phyloP scores from a whole-genome alignment of 2,329 filamentous ascomycete species.

The Fusarium sp. region DNA sequence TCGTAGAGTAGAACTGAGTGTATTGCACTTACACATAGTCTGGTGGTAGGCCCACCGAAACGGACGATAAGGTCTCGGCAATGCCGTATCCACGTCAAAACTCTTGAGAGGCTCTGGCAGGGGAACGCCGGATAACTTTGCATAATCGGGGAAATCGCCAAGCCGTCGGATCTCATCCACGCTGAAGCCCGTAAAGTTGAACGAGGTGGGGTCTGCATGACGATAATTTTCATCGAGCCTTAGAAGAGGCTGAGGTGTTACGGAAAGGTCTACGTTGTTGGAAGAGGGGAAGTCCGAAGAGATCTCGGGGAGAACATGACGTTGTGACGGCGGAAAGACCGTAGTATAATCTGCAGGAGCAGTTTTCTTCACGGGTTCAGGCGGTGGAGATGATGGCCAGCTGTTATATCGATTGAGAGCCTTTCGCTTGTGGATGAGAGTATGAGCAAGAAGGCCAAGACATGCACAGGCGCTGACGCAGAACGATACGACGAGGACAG shows the following conservation, averaged over 20 bases:
- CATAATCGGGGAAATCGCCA: slow-evolving; percentile 86
- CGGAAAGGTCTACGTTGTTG: slow-evolving; percentile 25
- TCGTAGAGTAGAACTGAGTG: rapidly evolving
- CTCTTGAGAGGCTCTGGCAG: slow-evolving; percentile 73
- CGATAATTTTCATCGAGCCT: slow-evolving; percentile 55
- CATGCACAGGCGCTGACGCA: slow-evolving; percentile 27
- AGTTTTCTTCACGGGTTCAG: slow-evolving; percentile 35
- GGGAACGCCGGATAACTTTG: slow-evolving; percentile 80
- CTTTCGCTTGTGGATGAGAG: slow-evolving; percentile 40
- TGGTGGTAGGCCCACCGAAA: slow-evolving; percentile 90
- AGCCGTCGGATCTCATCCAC: slow-evolving; percentile 77
- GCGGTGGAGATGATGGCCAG: slow-evolving; percentile 24
- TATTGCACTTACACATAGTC: slow-evolving; percentile 79
- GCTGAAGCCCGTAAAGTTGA: slow-evolving; percentile 79
- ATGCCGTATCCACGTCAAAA: slow-evolving; percentile 78
- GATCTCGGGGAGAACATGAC: slow-evolving; percentile 31
- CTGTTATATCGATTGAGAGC: slow-evolving; percentile 25
- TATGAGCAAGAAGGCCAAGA: slow-evolving; percentile 32
- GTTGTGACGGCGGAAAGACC: slow-evolving; percentile 50
- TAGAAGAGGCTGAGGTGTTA: slow-evolving; percentile 47
- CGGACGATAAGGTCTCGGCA: slow-evolving; percentile 82
- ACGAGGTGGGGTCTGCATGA: slow-evolving; percentile 56
- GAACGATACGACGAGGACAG: slow-evolving; percentile 15
- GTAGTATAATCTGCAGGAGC: slow-evolving; percentile 44
- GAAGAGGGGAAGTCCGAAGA: background rate